These are phyloP conservation scores for Beauveria australis DNA, from an alignment of 2,329 filamentous ascomycete species.

Conservation along the genomic window DNA sequence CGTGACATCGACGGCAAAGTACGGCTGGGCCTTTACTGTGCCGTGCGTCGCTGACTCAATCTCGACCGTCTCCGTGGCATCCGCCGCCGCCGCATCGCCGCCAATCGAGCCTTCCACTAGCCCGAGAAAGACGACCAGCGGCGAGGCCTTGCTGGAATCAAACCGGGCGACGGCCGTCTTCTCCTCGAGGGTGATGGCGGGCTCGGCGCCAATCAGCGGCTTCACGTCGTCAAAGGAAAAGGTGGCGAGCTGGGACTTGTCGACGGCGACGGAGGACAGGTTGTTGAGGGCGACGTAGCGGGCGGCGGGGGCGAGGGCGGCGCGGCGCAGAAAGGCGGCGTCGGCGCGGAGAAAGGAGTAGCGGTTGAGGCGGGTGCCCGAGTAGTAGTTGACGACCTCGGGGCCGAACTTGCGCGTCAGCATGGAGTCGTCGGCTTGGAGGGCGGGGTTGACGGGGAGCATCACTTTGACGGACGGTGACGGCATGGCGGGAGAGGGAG, in stretches of 20 bases:
- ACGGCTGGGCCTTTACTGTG: conserved; percentile 70
- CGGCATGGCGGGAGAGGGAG: neutral
- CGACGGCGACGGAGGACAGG: conserved; percentile 61
- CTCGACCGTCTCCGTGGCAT: conserved; percentile 19
- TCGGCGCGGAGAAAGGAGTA: conserved; percentile 70
- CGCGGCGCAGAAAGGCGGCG: conserved; percentile 58
- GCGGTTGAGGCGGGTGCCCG: conserved; percentile 68
- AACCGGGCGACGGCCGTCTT: conserved; percentile 64
- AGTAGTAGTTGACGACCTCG: conserved; percentile 78
- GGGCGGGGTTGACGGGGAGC: conserved; percentile 36
- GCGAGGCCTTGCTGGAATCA: conserved; percentile 59
- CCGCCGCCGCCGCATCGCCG: conserved; percentile 34
- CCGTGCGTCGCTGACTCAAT: conserved; percentile 39
- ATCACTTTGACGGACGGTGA: conserved; percentile 24
- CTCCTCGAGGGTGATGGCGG: conserved; percentile 61
- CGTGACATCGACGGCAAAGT: conserved; percentile 85
- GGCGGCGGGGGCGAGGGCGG: conserved; percentile 57
- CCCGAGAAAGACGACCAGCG: conserved; percentile 77
- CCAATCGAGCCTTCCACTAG: conserved; percentile 54
- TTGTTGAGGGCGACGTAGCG: conserved; percentile 72
- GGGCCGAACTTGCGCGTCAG: conserved; percentile 69
- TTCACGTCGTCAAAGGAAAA: conserved; percentile 61
- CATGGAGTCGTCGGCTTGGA: conserved; percentile 52
- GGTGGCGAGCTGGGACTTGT: conserved; percentile 54
- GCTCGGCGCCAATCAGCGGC: conserved; percentile 60